phyloP scores from a whole-genome alignment of 2,329 filamentous ascomycete species.

The Pseudogymnoascus verrucosus region DNA sequence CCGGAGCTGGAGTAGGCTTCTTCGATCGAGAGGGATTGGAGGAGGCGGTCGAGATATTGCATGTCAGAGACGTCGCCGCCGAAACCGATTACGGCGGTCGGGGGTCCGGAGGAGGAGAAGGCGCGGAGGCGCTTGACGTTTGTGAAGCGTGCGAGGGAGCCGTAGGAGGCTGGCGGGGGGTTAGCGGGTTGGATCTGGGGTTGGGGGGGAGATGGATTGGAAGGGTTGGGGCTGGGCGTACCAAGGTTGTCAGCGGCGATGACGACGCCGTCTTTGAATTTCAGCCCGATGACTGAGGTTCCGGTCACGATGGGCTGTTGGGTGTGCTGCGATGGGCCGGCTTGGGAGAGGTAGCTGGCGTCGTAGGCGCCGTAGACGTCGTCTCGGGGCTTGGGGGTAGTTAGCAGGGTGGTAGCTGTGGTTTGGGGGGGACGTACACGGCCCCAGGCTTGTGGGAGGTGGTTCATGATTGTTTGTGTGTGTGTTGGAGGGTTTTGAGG shows the following conservation, averaged over 20 bases:
- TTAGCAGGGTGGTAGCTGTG: constrained; percentile 29
- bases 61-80: constrained; percentile 97
- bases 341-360: constrained; percentile 65
- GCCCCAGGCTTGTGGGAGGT: constrained; percentile 65
- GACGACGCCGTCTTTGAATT: constrained; percentile 93
- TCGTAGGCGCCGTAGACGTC: constrained; percentile 96
- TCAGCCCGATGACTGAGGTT: constrained; percentile 88
- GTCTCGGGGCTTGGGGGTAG: constrained; percentile 69
- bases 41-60: constrained; percentile 93
- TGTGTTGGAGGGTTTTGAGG: constrained; percentile 9
- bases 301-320: constrained; percentile 91
- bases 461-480: constrained; percentile 48
- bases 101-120: constrained; percentile 58
- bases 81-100: constrained; percentile 76
- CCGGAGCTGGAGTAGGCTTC: constrained; percentile 67
- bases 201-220: constrained; percentile 11
- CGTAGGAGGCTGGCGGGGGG: constrained; percentile 72
- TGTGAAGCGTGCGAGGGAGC: constrained; percentile 91
- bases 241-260: constrained; percentile 96
- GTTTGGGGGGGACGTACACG: constrained; percentile 45
- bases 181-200: not conserved
- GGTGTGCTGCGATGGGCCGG: constrained; percentile 72
- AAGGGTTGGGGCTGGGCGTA: no score
- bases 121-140: constrained; percentile 90
- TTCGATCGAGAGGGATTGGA: constrained; percentile 76